phyloP scores from a whole-genome alignment of 208 protist species.

The Phytomonas serpens region DNA sequence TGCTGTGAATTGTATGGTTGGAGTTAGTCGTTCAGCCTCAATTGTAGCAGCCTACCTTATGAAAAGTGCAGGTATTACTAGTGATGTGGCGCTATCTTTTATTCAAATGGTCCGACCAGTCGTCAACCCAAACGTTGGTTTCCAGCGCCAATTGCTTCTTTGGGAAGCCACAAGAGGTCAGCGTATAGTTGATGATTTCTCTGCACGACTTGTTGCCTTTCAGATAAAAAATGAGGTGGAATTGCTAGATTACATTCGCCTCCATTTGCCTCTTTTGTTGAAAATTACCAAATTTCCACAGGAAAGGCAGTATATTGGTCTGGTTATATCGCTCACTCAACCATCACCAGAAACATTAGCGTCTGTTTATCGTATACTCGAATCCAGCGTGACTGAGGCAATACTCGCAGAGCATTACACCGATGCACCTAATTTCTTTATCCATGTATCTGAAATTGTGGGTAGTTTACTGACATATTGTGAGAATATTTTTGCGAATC shows the following conservation, averaged over 20 bases:
- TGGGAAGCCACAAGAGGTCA: constrained; percentile 39
- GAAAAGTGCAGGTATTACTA: constrained; percentile 38
- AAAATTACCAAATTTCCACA: constrained; percentile 35
- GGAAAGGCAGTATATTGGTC: constrained; percentile 58
- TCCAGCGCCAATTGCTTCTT: constrained; percentile 48
- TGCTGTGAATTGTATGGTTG: constrained; percentile 79
- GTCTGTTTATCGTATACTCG: constrained; percentile 29
- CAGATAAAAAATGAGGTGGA: constrained; percentile 37
- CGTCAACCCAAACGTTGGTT: constrained; percentile 69
- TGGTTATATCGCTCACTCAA: constrained; percentile 18
- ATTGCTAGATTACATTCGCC: constrained; percentile 21
- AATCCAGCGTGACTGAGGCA: constrained; percentile 26
- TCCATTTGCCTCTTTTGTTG: constrained; percentile 36
- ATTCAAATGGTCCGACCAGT: constrained; percentile 46
- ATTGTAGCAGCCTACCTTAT: constrained; percentile 84
- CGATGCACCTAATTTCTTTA: constrained; percentile 76
- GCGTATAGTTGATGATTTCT: constrained; percentile 48
- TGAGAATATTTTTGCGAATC: constrained; percentile 15
- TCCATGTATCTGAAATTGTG: constrained; percentile 62
- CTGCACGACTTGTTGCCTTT: constrained; percentile 29
- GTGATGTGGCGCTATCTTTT: constrained; percentile 46
- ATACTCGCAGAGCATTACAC: constrained; percentile 58
- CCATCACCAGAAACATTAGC: constrained; percentile 17
- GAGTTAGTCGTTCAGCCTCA: constrained; percentile 77
- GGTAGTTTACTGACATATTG: constrained; percentile 28